Percentiles rank a stretch among this genome's conserved stretches.
These are phyloP conservation scores for Takashimella koratensis DNA, from an alignment of 1,284 basidiomycete genomes.

Conservation along the genomic window DNA sequence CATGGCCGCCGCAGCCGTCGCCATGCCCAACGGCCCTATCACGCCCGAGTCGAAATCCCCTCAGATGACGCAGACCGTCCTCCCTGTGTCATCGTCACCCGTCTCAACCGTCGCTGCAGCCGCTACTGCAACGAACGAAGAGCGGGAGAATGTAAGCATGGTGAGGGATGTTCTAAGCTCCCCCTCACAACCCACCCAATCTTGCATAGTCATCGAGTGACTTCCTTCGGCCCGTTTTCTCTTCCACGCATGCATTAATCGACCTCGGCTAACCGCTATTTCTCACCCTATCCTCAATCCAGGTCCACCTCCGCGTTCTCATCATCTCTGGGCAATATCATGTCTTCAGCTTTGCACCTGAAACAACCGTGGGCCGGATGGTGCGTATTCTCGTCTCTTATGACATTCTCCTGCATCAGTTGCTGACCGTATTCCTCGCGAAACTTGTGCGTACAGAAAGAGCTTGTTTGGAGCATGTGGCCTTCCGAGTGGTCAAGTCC, in stretches of 20 bases:
- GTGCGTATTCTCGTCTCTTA: slow-evolving; percentile 13
- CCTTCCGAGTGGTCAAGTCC: slow-evolving; percentile 72
- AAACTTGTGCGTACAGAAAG: too few relatives aligned
- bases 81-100: neutral
- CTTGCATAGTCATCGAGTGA: neutral
- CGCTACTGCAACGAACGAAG: neutral
- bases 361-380: slow-evolving; percentile 69
- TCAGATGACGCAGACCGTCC: neutral
- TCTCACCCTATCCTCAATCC: slow-evolving; percentile 35
- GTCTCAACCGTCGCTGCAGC: neutral
- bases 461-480: slow-evolving; percentile 80
- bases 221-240: neutral
- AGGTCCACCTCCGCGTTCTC: slow-evolving; percentile 69
- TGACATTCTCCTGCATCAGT: neutral
- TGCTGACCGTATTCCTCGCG: too few relatives aligned
- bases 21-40: neutral
- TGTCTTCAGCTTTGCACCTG: slow-evolving; percentile 73
- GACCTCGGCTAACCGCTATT: neutral
- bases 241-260: neutral
- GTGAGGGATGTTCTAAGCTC: neutral
- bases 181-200: neutral
- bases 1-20: neutral
- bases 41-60: neutral
- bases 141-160: neutral
- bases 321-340: slow-evolving; percentile 68